These are phyloP conservation scores for Lactuca saligna DNA, from an alignment of 129 eudicot species.

Conservation along the genomic window DNA sequence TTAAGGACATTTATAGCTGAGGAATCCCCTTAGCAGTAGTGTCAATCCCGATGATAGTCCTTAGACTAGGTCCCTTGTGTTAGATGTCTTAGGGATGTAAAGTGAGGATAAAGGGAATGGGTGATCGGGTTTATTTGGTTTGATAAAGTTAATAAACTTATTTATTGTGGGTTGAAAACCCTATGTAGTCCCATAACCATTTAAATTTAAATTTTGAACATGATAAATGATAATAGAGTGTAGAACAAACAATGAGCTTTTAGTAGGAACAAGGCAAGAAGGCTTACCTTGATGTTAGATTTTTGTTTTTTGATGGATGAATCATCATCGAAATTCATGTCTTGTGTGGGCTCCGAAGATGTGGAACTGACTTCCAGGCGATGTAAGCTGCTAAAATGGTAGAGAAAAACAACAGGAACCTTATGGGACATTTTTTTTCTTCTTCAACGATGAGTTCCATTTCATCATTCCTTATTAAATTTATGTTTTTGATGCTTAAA, in stretches of 20 bases:
- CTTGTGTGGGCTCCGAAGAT: constrained; percentile 12
- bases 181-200: constrained; percentile 8
- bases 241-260: background rate
- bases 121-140: too few species aligned
- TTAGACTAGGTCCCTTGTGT: too few species aligned
- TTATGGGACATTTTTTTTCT: constrained; percentile 66
- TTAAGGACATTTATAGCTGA: too few species aligned
- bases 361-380: constrained; percentile 60
- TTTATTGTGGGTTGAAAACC: too few species aligned
- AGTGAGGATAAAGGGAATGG: too few species aligned
- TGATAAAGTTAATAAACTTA: too few species aligned
- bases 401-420: constrained; percentile 70
- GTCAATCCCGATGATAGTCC: too few species aligned
- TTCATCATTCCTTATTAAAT: too few species aligned
- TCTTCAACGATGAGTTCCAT: background rate
- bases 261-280: background rate
- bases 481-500: too few species aligned
- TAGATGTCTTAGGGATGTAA: too few species aligned
- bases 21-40: too few species aligned
- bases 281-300: constrained; percentile 38
- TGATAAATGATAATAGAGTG: background rate
- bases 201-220: background rate
- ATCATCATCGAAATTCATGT: constrained; percentile 31
- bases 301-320: constrained; percentile 31
- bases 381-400: constrained; percentile 69